Evolutionary conservation across 345 rosid genomes (phyloP).

Genomic region (Psidium guajava): DNA sequence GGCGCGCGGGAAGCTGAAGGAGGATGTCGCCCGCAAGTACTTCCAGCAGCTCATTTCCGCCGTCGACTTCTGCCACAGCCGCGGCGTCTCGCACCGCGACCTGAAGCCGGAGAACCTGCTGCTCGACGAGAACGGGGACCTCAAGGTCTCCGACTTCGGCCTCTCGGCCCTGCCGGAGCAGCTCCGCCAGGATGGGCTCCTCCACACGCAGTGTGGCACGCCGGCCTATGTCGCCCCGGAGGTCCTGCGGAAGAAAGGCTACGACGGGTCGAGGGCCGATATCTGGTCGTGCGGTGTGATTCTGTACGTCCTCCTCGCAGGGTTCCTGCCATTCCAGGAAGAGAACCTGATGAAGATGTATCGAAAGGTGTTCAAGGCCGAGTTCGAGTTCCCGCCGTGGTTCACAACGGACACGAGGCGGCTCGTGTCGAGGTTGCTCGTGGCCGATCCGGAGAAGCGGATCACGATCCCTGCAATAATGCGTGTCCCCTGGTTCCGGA

Average conservation of each 20-base stretch:
- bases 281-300: conserved; percentile 92
- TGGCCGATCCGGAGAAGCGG: conserved; percentile 48
- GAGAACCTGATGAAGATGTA: conserved; percentile 60
- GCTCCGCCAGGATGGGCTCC: conserved; percentile 55
- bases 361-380: conserved; percentile 43
- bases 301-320: conserved; percentile 58
- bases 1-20: conserved; percentile 49
- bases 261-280: conserved; percentile 78
- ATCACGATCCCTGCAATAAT: conserved; percentile 55
- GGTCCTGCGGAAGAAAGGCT: conserved; percentile 72
- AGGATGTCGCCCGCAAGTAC: conserved; percentile 46
- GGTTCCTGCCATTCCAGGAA: conserved; percentile 62
- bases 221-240: conserved; percentile 93
- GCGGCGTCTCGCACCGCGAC: conserved; percentile 83
- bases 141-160: conserved; percentile 76
- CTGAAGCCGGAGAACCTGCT: conserved; percentile 77
- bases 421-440: conserved; percentile 45
- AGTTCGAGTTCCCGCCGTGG: conserved; percentile 60
- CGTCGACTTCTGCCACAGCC: conserved; percentile 69
- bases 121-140: conserved; percentile 51
- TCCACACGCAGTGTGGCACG: conserved; percentile 78
- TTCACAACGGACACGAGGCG: conserved; percentile 39
- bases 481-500: conserved; percentile 57
- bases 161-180: conserved; percentile 67
- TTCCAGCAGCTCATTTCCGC: conserved; percentile 72